Base-by-base conservation (phyloP, 768 basidiomycete species). In the Trametes punicea region DNA sequence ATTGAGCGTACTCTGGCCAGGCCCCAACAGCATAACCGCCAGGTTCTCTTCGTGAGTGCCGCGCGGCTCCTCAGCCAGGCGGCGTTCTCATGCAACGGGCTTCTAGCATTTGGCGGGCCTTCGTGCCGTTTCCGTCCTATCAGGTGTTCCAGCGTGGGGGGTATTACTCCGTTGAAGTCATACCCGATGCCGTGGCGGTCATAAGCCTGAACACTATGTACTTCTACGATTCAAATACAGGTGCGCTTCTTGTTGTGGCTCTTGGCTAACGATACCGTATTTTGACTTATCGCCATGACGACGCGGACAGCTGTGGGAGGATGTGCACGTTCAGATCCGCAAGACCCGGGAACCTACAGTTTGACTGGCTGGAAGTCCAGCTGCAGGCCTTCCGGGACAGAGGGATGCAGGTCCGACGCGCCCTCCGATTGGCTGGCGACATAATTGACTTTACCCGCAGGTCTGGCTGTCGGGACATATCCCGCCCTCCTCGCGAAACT, bases 341-440 rank as follows among this genome's bases (percentile, higher is more conserved):
- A 82, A 27, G 92, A 96, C 68, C 89, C n/a, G 93, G 93, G 44
- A 91, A 91, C 61, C 75, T 92, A 23, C 78, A 97, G 66, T 77
- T 95, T 62, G 88, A 92, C 69, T 97, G 93, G 93, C 76, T 97
- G 11, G 90, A 91, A 57, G 90, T 90, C 2, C 92, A 93, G 70
- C 74, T 97, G 18, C 72, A 81, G 45, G 72, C 70, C 53, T 93
- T 85, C 69, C 77, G 88, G 56, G 70, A 79, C 3, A 74, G 87
- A 52, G 81, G 81, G 31, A 87, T 93, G 82, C 84, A 91, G 77
- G 88, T 86, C 65, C 49, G 80, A 9, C 2, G 34, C 41, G 20
- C 31, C 31, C 31, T 60, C 31, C 61, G 55, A 42, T 55, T 57
- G 51, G 54, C 34, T 59, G 51, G 20, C 21, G 30, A 33, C 51